Base-by-base conservation (phyloP, 805 yeast genomes). In the Scheffersomyces ergatensis region DNA sequence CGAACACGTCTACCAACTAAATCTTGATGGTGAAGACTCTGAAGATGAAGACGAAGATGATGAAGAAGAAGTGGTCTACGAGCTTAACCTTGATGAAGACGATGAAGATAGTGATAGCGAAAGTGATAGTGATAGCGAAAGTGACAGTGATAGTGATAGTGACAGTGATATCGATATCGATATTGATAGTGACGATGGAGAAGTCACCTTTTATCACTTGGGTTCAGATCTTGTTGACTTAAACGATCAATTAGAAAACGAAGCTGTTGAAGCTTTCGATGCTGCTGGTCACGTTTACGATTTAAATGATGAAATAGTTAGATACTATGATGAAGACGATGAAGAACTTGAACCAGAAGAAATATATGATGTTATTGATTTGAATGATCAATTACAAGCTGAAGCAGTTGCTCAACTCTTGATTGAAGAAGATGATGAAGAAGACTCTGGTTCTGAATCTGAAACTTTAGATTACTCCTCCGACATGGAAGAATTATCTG, bases 381-480 rank as follows among this genome's bases (percentile, higher is more conserved):
- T 67, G 58, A 66, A 66, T 45, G 71, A 67, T 40, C 65, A 58
- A 47, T 57, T 66, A 45, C 67, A 64, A 49, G 65, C 61, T 17
- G 58, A 62, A 36, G 69, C 68, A 5, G 47, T 60, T 34, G 53
- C 45, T 29, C 54, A 54, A 40, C 40, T 48, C 23, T 40, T 15
- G 23, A 27, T 29, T 25, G 34, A 26, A 40, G 31, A 29, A 23
- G 38, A 36, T n/a, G 34, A 24, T 14, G 39, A 34, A 15, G 26
- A 26, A n/a, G 49, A 47, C 16, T 50, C 46, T 5, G 53, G 53
- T 24, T 50, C 53, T 17, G 47, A 48, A 16, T 45, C 56, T 30
- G 62, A 54, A 34, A 62, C 58, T 26, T 48, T 58, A 16, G 52
- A 44, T 14, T 62, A 61, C 47, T 52, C 63, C 4, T 55, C 65